Conservation (phyloP, 176 grass and related monocot species). For the Phyllostachys edulis region DNA sequence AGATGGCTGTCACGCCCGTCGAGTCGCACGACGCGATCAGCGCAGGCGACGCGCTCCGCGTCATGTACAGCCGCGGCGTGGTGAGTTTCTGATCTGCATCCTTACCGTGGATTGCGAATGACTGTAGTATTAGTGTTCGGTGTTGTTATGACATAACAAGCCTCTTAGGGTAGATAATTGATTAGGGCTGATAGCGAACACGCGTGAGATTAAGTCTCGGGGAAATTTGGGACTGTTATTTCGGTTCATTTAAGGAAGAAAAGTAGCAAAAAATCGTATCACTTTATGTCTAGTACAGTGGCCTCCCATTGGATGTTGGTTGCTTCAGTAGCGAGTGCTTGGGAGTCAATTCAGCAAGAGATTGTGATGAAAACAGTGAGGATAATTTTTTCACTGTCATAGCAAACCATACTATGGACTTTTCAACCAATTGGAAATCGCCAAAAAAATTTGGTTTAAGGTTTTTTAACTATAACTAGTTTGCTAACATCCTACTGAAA, state of each 20-base stretch:
- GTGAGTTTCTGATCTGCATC: slow-evolving; percentile 31
- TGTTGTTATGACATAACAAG: background rate
- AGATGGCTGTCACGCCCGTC: slow-evolving; percentile 55
- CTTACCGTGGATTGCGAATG: background rate
- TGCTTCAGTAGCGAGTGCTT: background rate
- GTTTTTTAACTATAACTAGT: background rate
- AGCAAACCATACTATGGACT: background rate
- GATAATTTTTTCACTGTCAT: background rate
- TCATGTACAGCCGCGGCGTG: slow-evolving; percentile 55
- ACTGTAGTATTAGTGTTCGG: background rate
- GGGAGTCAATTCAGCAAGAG: background rate
- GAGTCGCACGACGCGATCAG: slow-evolving; percentile 76
- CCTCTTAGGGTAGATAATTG: background rate
- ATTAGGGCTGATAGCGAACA: background rate
- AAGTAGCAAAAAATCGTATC: background rate
- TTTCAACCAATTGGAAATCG: background rate
- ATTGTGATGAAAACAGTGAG: background rate
- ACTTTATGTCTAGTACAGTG: background rate
- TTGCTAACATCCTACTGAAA: background rate
- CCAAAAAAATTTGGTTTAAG: background rate
- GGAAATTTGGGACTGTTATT: background rate
- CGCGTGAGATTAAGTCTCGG: background rate
- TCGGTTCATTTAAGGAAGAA: slow-evolving; percentile 25
- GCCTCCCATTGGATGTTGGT: background rate
- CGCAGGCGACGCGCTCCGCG: slow-evolving; percentile 70